Base-by-base conservation (phyloP, 768 basidiomycete species). In the Lyophyllum atratum region DNA sequence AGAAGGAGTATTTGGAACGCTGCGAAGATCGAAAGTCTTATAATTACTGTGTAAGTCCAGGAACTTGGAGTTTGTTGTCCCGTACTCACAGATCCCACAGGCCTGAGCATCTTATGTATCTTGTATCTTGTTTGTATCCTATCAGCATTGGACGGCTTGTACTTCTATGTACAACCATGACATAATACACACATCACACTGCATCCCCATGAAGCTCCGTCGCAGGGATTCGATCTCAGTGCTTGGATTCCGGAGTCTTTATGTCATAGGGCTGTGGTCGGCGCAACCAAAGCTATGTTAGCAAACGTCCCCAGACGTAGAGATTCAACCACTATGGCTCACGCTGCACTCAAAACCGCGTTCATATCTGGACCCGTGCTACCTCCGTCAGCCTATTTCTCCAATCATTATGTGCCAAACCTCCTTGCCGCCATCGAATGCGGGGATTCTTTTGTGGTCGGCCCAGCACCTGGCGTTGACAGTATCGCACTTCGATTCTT, bases 1-100 rank as follows among this genome's bases (percentile, higher is more conserved):
- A 98, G 93, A 85, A 92, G 71, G 97, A 99, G 60, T 99, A 98
- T 74, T 74, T 99, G 60, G 94, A 97, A 65, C 83, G 97, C 28
- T 89, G 89, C 66, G 88, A 88, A 37, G 90, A 94, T 66, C 85
- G 90, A 56, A 92, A 86, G 73, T 93, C 92, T 51, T 95, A 95
- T 71, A 91, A 87, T 67, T 94, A 94, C 70, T 67, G 93, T 62
- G 80, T 81, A 59, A 63, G 76, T 65, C 2, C 44, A 4, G 4
- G 25, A 39, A 22, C 15, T 54, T 22, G 8, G 4, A 44, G 2
- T 21, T 28, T 24, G 8, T 19, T 40, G n/a, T 24, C 15, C 21
- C 10, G 29, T 17, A 46, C 49, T 59, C 26, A 45, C 25, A 40
- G n/a, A 25, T 22, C 21, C n/a, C 12, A 9, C 19, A 69, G 68